Base-by-base conservation (phyloP, 805 yeast genomes). In the Cyberlindnera saturnus region DNA sequence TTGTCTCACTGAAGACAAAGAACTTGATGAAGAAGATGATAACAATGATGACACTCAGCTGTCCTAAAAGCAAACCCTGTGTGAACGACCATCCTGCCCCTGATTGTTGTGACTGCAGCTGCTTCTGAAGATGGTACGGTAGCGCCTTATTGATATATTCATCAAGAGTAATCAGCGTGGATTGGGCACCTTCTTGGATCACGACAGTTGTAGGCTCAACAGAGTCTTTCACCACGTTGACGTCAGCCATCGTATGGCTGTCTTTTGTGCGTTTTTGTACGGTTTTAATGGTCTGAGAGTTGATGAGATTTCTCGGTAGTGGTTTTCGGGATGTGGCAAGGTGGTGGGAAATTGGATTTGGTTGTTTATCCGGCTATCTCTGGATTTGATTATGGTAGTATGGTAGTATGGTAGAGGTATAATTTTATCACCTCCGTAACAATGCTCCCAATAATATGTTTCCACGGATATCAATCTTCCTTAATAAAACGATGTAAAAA, bases 41-140 rank as follows among this genome's bases (percentile, higher is more conserved):
- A 11, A 82, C 70, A 1, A 82, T 50, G 36, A 86, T 74, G 10
- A 86, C 88, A 52, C 87, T 81, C 14, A 82, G 52, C 56, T 86
- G 93, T 0, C 95, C 95, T 2, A 85, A 46, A 1, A 85, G 65
- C 13, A 86, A 67, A 2, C 95, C 95, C 51, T 83, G 86, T 0
- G 88, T 78, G 55, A 86, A 86, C n/a, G 85, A 75, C 84, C 86
- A 79, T 4, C 65, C 52, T 13, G 39, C 23, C 4, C 58, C 54
- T 14, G 49, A 14, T 11, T 44, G 36, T 32, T 20, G 10, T 9
- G 14, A 10, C 14, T 14, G 34, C 10, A 67, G 50, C 30, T 63
- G 60, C 36, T 55, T 54, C 36, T 67, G 65, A 17, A 67, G 44
- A 48, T 66, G 69, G 35, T 47, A 49, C 0, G 71, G 70, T 11